A percentile compares a stretch with the other conserved stretches of the same genome.
phyloP scores from a whole-genome alignment of 257 asterid species.

The Coffea eugenioides region DNA sequence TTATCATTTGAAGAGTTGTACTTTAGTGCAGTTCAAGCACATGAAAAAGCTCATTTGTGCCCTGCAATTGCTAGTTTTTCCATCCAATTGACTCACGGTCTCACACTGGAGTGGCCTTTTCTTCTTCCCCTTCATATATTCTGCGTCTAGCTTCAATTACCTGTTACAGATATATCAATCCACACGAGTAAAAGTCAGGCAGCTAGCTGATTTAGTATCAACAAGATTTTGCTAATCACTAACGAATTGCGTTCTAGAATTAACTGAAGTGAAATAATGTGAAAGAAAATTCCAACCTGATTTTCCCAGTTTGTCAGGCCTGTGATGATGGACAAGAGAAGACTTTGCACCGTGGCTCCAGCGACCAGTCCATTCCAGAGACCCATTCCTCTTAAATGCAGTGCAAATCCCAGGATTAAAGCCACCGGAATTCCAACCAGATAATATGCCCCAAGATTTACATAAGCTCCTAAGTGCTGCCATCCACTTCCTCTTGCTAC shows the following conservation, averaged over 20 bases:
- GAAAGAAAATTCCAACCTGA: slow-evolving; percentile 38
- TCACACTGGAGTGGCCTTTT: no score
- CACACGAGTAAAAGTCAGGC: background rate
- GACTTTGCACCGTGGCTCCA: slow-evolving; percentile 57
- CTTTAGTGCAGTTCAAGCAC: background rate
- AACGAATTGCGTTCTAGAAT: background rate
- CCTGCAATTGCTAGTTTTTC: background rate
- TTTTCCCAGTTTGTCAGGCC: slow-evolving; percentile 66
- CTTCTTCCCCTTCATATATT: slow-evolving; percentile 26
- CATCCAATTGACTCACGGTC: no score
- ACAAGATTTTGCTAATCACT: no score
- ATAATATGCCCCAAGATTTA: slow-evolving; percentile 75
- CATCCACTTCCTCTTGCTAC: slow-evolving; percentile 89
- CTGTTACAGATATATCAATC: slow-evolving; percentile 26
- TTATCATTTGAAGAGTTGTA: background rate
- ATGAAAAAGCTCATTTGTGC: background rate
- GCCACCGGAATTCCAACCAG: slow-evolving; percentile 72
- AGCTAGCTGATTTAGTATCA: background rate
- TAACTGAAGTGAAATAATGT: background rate
- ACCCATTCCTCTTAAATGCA: slow-evolving; percentile 50
- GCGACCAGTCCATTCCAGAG: slow-evolving; percentile 76
- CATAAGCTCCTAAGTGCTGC: slow-evolving; percentile 89
- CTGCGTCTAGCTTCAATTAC: slow-evolving; percentile 46
- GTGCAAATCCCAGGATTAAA: slow-evolving; percentile 59
- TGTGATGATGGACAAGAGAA: slow-evolving; percentile 49